Conservation (phyloP, 164 flowering plant genomes). For the Buxus sempervirens region DNA sequence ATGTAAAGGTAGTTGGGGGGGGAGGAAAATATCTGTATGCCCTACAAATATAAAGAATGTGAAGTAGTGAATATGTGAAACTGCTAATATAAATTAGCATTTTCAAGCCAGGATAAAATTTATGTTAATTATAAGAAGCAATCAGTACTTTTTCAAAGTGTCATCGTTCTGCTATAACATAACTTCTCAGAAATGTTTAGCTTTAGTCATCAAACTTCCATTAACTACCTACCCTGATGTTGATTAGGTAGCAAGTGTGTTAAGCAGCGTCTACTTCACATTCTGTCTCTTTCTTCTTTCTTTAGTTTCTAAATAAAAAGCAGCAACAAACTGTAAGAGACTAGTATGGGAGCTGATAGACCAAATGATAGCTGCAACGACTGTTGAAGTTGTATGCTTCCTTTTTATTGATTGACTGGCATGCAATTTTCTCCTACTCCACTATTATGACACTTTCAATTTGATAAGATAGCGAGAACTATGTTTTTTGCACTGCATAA, state of each 20-base stretch:
- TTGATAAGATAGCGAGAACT: not conserved
- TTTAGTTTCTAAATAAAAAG: not conserved
- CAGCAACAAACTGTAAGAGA: not conserved
- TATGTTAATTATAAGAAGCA: not conserved
- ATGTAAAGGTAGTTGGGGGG: not conserved
- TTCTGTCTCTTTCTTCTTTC: not conserved
- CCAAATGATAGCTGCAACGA: not conserved
- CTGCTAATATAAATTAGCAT: not conserved
- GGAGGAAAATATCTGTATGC: not conserved
- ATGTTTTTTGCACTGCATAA: not conserved
- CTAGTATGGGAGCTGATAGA: not conserved
- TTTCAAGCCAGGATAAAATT: not conserved
- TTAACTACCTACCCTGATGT: not conserved
- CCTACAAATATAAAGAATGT: not conserved
- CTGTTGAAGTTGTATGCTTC: not conserved
- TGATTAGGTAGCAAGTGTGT: constrained; percentile 3
- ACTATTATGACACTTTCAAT: not conserved
- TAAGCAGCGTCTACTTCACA: constrained; percentile 8
- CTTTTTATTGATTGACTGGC: not conserved
- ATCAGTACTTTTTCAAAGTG: not conserved
- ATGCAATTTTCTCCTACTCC: not conserved
- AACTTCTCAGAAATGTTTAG: not conserved
- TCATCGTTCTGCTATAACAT: not conserved
- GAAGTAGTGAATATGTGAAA: not conserved
- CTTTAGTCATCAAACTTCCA: not conserved